Evolutionary conservation across 192 early-diverging fungal species (phyloP).

Genomic region (Powellomyces hirtus): DNA sequence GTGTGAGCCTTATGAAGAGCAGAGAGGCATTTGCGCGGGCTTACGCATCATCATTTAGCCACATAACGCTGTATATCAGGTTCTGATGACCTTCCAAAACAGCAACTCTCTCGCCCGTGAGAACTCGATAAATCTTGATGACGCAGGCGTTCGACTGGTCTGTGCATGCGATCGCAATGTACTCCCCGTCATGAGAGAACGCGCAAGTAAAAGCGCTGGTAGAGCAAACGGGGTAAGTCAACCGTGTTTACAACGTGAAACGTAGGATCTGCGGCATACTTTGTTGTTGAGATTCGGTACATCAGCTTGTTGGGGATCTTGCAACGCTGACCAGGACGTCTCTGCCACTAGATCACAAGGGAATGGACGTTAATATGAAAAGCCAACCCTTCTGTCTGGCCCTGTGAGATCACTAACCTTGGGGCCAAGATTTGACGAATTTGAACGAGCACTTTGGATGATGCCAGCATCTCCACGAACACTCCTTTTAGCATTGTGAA

Average conservation of each 20-base stretch:
- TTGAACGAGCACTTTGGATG: too few relatives aligned
- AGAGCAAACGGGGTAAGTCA: background rate
- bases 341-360: conserved; percentile 40
- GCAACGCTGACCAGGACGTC: conserved; percentile 37
- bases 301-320: conserved; percentile 46
- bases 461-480: too few relatives aligned
- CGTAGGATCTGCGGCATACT: background rate
- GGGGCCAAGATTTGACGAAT: too few relatives aligned
- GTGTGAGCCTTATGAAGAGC: too few relatives aligned
- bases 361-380: too few relatives aligned
- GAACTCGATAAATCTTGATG: conserved; percentile 44
- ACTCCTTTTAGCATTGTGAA: background rate
- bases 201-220: conserved; percentile 33
- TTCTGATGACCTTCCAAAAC: conserved; percentile 44
- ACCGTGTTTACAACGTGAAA: background rate
- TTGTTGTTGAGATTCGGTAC: conserved; percentile 28
- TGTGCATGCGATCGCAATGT: conserved; percentile 39
- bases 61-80: conserved; percentile 45
- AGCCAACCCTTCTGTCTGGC: too few relatives aligned
- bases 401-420: too few relatives aligned
- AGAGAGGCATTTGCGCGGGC: too few relatives aligned
- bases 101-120: conserved; percentile 37
- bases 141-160: conserved; percentile 8
- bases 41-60: conserved; percentile 42
- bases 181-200: conserved; percentile 46